Base-by-base conservation (phyloP, 345 rosid genomes). In the Gossypium rotundifolium region DNA sequence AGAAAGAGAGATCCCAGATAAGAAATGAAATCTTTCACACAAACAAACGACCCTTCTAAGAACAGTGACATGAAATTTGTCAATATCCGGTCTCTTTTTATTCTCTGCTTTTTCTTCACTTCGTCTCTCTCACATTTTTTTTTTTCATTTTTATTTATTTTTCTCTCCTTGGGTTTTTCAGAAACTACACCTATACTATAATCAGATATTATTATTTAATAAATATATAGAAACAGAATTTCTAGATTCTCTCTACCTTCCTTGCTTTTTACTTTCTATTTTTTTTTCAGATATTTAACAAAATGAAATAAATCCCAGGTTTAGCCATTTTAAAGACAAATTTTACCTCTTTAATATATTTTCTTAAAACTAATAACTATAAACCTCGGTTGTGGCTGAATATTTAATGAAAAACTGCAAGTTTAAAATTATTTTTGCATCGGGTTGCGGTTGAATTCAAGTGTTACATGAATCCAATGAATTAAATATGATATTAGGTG, bases 51-150 rank as follows among this genome's bases (percentile, higher is more conserved):
- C 87, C 89, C 89, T 90, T 89, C 83, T 8, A 81, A 81, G 88
- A 91, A 91, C 91, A 89, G 89, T 86, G 93, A 91, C 97, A 88
- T 86, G 89, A 91, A 89, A 88, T 88, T 91, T 91, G 98, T 91
- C 98, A 90, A 94, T 92, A 91, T 88, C 89, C 87, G 93, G 96
- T 93, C 94, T 88, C 87, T 83, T 89, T 89, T 84, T 85, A 88
- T 94, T 94, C 93, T 88, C 88, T 88, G 86, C 88, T 83, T 87
- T 87, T 81, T 85, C 88, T 81, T 77, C 79, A 51, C 80, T 79
- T 4, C 71, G 4, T 4, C 49, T 22, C 29, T 44, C 44, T 62
- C 9, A 3, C 54, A 69, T 54, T 72, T 68, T 42, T 61, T 54
- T 58, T 60, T 71, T 2, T 22, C 18, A 1, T 55, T 54, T 18